A percentile compares a stretch with the other conserved stretches of the same genome.
phyloP scores from a whole-genome alignment of 768 basidiomycete genomes.

The Lactifluus rugatus region DNA sequence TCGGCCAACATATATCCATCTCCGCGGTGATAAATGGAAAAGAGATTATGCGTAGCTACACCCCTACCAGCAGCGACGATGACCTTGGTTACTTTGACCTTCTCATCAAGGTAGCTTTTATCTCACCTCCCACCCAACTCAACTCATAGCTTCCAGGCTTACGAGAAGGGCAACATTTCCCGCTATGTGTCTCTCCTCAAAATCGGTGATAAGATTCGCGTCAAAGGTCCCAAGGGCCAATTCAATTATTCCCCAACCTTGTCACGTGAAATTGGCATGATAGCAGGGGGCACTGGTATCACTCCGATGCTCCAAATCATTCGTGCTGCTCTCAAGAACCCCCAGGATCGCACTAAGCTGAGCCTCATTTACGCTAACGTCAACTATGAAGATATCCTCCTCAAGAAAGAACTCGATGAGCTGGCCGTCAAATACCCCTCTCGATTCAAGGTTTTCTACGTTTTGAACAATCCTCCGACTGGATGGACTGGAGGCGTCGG shows the following conservation, averaged over 20 bases:
- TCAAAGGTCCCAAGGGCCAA: constrained; percentile 95
- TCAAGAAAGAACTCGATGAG: constrained; percentile 79
- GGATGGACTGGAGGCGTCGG: constrained; percentile 85
- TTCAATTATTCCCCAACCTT: constrained; percentile 75
- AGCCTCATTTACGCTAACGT: constrained; percentile 96
- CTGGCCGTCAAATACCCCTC: constrained; percentile 52
- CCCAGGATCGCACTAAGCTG: constrained; percentile 73
- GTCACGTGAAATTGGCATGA: constrained; percentile 84
- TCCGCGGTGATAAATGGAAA: constrained; percentile 89
- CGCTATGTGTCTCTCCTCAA: constrained; percentile 72
- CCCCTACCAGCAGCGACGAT: constrained; percentile 89
- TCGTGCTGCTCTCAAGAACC: constrained; percentile 83
- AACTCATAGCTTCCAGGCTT: constrained; percentile 45
- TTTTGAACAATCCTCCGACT: constrained; percentile 89
- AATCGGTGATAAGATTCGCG: constrained; percentile 75
- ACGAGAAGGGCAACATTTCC: constrained; percentile 97
- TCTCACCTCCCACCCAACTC: neutral
- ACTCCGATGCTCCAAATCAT: constrained; percentile 99
- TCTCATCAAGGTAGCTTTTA: constrained; percentile 72
- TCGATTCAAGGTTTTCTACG: constrained; percentile 77
- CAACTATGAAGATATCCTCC: constrained; percentile 82
- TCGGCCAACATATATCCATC: constrained; percentile 93
- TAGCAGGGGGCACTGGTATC: constrained; percentile 97
- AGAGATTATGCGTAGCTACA: constrained; percentile 84
- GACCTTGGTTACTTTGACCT: constrained; percentile 92